Conservation (phyloP, 2,329 filamentous ascomycete genomes). For the Aspergillus sojae region DNA sequence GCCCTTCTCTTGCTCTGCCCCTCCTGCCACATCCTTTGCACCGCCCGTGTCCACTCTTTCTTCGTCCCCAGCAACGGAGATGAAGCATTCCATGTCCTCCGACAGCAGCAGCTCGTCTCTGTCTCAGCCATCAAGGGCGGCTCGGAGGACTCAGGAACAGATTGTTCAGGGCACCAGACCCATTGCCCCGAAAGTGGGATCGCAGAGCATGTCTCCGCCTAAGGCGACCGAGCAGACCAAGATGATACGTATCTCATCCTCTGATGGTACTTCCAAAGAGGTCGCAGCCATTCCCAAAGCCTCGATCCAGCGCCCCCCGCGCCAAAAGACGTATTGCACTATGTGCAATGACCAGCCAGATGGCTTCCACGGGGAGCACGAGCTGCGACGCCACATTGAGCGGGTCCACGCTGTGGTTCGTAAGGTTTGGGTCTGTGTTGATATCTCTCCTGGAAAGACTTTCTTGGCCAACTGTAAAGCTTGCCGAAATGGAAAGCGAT, state of each 20-base stretch:
- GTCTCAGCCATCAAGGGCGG: slow-evolving; percentile 48
- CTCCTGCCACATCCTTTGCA: slow-evolving; percentile 34
- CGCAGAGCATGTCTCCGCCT: slow-evolving; percentile 33
- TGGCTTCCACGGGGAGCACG: slow-evolving; percentile 85
- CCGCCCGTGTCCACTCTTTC: slow-evolving; percentile 32
- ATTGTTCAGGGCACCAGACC: slow-evolving; percentile 51
- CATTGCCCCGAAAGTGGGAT: slow-evolving; percentile 52
- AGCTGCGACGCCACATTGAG: slow-evolving; percentile 69
- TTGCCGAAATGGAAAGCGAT: slow-evolving; percentile 75
- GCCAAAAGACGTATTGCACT: slow-evolving; percentile 71
- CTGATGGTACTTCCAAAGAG: slow-evolving; percentile 58
- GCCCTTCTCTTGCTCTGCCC: slow-evolving; percentile 41
- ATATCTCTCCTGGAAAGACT: slow-evolving; percentile 60
- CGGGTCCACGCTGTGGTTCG: slow-evolving; percentile 65
- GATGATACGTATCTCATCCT: slow-evolving; percentile 55
- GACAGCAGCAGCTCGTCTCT: slow-evolving; percentile 49
- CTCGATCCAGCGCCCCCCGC: slow-evolving; percentile 65
- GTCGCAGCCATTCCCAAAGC: slow-evolving; percentile 59
- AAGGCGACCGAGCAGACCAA: slow-evolving; percentile 44
- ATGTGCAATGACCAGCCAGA: slow-evolving; percentile 72
- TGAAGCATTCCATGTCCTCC: slow-evolving; percentile 54
- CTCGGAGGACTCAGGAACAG: slow-evolving; percentile 53
- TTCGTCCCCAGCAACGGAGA: slow-evolving; percentile 49
- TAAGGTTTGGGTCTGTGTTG: slow-evolving; percentile 66
- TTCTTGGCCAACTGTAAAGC: slow-evolving; percentile 82